A percentile compares a stretch with the other conserved stretches of the same genome.
Evolutionary conservation across 75 land plant genomes (phyloP).

Genomic region (Pseudotsuga menziesii): DNA sequence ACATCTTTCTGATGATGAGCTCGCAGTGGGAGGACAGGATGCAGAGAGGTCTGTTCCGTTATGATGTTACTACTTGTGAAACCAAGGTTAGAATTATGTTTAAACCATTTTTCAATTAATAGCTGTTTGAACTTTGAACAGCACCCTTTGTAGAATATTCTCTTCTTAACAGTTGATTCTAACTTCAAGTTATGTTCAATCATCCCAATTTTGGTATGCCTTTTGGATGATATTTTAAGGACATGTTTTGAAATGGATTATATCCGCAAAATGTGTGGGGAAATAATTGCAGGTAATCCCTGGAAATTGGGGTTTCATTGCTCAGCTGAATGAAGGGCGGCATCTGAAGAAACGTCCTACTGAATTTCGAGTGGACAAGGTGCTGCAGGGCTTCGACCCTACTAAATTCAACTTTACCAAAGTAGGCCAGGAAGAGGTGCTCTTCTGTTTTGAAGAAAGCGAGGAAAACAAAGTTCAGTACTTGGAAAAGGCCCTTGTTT

Average conservation of each 20-base stretch:
- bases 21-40: no score
- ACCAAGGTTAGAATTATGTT: no score
- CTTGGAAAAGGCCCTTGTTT: conserved; percentile 39
- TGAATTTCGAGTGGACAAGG: conserved; percentile 91
- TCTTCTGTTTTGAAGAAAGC: conserved; percentile 74
- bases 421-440: conserved; percentile 89
- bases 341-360: conserved; percentile 94
- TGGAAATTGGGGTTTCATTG: conserved; percentile 85
- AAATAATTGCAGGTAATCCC: conserved; percentile 59
- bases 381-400: conserved; percentile 83
- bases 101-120: not conserved
- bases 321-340: conserved; percentile 97
- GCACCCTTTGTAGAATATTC: not conserved
- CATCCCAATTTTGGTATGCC: not conserved
- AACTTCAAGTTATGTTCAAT: not conserved
- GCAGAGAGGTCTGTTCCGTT: no score
- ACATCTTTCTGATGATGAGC: no score
- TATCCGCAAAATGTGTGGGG: not conserved
- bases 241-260: not conserved
- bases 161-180: not conserved
- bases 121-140: not conserved
- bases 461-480: conserved; percentile 23
- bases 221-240: not conserved
- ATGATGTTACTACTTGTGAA: no score
- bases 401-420: conserved; percentile 97